Conservation (phyloP, 306 rosid genomes). For the Luffa acutangula region DNA sequence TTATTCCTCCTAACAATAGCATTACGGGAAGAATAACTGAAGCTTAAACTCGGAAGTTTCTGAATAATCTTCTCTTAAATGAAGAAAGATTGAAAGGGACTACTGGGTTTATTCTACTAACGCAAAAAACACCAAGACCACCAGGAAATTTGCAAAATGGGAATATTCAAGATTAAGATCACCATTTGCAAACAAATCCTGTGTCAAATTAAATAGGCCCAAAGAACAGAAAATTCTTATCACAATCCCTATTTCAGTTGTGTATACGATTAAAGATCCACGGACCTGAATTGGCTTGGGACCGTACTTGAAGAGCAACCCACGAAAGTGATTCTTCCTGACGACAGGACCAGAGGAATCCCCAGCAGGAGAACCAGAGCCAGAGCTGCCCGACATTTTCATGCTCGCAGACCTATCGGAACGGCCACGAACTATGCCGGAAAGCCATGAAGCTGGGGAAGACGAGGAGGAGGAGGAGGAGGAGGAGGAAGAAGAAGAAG, state of each 20-base stretch:
- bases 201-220: neutral
- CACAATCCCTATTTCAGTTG: neutral
- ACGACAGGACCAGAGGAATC: slow-evolving; percentile 41
- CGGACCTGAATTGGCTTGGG: slow-evolving; percentile 86
- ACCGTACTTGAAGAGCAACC: slow-evolving; percentile 86
- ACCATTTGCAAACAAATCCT: neutral
- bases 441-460: slow-evolving; percentile 65
- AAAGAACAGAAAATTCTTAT: neutral
- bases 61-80: neutral
- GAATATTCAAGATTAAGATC: neutral
- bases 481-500: slow-evolving; percentile 30
- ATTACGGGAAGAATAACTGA: neutral
- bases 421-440: slow-evolving; percentile 79
- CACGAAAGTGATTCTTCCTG: slow-evolving; percentile 73
- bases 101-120: neutral
- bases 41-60: neutral
- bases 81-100: neutral
- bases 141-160: neutral
- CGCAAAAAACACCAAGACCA: neutral
- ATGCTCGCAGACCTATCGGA: slow-evolving; percentile 29
- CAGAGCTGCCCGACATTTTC: slow-evolving; percentile 35
- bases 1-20: neutral
- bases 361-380: slow-evolving; percentile 6
- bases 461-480: slow-evolving; percentile 39
- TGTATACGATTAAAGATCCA: neutral